Base-by-base conservation (phyloP, 108 stramenopile species). In the Skeletonema potamos region DNA sequence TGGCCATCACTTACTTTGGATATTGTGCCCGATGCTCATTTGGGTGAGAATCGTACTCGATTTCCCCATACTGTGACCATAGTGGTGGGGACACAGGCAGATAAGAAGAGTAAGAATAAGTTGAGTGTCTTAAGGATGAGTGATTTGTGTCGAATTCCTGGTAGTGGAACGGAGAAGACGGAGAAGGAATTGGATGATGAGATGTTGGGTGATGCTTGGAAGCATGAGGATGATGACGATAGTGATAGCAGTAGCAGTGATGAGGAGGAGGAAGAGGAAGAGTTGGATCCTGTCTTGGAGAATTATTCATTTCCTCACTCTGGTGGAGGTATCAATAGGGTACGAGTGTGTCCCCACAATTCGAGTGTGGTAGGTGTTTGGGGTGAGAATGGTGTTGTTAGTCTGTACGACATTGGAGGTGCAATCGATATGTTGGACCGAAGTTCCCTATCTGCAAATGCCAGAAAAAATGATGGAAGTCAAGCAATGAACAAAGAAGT, bases 1-100 rank as follows among this genome's bases (percentile, higher is more conserved):
- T 99, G 97, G 97, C 99, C 99, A 27, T 89, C 92, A 32, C 84
- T 99, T 15, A 82, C 87, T 37, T 92, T 99, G 65, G 98, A 98
- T 75, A 72, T 99, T 66, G 17, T 98, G 17, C 84, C 83, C 18
- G 99, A 99, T 64, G 68, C 70, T 51, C 34, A 54, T 20, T 72
- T 96, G 29, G 99, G 99, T 7, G 93, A 86, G 17, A 66, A 74
- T 44, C 85, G 96, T 13, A 88, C 87, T 51, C 74, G 92, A 33
- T 96, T 96, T 64, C 99, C 99, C 8, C 92, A 96, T 69, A 86
- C 91, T 4, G 62, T 96, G 43, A 87, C 86, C 46, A 87, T 94
- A 44, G 97, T 87, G 18, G 86, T 92, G 30, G 99, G 99, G 6
- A 93, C 96, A 5, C 97, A 98, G 82, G 97, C 98, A 12, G 93